These are phyloP conservation scores for Hortaea werneckii DNA, from an alignment of 2,329 filamentous ascomycete genomes.

Conservation along the genomic window DNA sequence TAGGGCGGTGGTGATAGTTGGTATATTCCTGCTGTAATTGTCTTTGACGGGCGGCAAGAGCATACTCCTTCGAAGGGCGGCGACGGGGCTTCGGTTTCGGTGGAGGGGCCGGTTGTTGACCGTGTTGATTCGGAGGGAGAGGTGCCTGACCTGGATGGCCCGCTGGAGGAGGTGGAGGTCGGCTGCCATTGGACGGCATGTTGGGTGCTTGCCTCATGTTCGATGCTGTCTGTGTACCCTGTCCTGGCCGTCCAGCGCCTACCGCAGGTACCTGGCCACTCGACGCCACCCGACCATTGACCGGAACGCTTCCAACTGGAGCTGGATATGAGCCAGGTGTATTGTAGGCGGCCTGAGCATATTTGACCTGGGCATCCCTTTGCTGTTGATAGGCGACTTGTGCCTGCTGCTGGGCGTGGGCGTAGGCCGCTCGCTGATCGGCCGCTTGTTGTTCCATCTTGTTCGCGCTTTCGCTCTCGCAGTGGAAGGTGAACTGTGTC, in stretches of 20 bases:
- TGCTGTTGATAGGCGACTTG: slow-evolving; percentile 2
- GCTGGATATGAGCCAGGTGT: slow-evolving; percentile 1
- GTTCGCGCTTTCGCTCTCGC: slow-evolving; percentile 77
- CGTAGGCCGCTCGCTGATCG: slow-evolving; percentile 8
- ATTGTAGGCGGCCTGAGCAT: not conserved
- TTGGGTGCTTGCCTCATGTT: slow-evolving; percentile 8
- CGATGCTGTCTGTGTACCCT: slow-evolving; percentile 23
- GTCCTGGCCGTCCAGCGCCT: not conserved
- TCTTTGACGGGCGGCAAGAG: slow-evolving; percentile 64
- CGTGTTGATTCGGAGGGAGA: slow-evolving; percentile 10
- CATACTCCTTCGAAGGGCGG: slow-evolving; percentile 57
- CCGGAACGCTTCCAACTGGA: not conserved
- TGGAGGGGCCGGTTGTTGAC: slow-evolving; percentile 26
- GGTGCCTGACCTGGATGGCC: slow-evolving; percentile 16
- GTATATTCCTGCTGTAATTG: slow-evolving; percentile 65
- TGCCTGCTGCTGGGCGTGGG: not conserved
- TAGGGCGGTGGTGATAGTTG: slow-evolving; percentile 65
- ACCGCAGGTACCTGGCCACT: slow-evolving; percentile 1
- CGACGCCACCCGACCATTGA: not conserved
- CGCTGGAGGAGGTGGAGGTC: slow-evolving; percentile 13
- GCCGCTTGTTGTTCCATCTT: slow-evolving; percentile 41
- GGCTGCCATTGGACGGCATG: not conserved
- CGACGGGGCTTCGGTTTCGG: slow-evolving; percentile 53
- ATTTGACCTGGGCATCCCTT: not conserved
- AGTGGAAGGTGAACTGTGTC: slow-evolving; percentile 93